Base-by-base conservation (phyloP, 2,329 filamentous ascomycete species). In the Fusarium marasasianum region DNA sequence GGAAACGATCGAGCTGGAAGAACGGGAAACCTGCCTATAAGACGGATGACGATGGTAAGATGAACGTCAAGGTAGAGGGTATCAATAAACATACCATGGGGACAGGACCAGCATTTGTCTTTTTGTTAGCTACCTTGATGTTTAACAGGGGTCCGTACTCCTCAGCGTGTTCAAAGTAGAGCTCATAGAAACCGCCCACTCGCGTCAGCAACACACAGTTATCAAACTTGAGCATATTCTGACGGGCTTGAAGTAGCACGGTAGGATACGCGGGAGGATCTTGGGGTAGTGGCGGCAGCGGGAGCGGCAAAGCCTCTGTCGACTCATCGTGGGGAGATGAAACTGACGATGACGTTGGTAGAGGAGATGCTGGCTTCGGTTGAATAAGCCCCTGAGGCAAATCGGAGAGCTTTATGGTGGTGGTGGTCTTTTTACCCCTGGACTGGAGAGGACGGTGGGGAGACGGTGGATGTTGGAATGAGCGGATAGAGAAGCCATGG, bases 141-240 rank as follows among this genome's bases (percentile, higher is more conserved):
- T 95, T 96, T 73, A 99, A 87, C 50, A 97, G 86, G 3, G 95
- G 93, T 4, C 93, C 96, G 81, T 93, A 93, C 79, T 98, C 92
- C 66, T 97, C 93, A 17, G 97, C 96, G 81, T 99, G 95, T 78
- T 97, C 93, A 82, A 98, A 97, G 84, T 99, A 99, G 66, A 99
- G 86, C 89, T 99, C 96, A 83, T 98, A 99, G 83, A 99, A 99
- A 69, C 95, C 92, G 63, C 96, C 96, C 35, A 99, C 95, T 64
- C 96, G 91, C 8, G 96, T 99, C 68, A 99, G 85, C 13, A 99
- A 83, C 44, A 99, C 93, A 83, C 96, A 98, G 78, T 97, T 94
- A 78, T 91, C 90, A 83, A 97, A 98, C 78, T 93, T 95, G 76
- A 91, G 88, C 92, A 98, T 98, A 83, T 98, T 97, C 75, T 91